Percentiles rank a stretch among this genome's conserved stretches.
Evolutionary conservation across 139 green algal genomes (phyloP).

Genomic region (Deuterostichococcus epilithicus): DNA sequence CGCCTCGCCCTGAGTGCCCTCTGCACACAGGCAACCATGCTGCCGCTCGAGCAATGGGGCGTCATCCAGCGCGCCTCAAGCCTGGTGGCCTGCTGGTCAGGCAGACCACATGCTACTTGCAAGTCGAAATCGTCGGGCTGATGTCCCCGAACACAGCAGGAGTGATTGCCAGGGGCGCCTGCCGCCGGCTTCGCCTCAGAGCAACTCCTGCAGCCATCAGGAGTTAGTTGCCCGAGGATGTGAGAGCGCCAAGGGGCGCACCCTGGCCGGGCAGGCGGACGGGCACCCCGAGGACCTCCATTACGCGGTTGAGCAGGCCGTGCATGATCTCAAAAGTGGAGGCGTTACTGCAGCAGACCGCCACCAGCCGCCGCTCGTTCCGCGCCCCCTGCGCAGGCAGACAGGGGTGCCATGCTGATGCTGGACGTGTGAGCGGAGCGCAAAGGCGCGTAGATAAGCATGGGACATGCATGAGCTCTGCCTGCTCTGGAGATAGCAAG

Average conservation of each 20-base stretch:
- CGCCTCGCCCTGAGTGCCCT: not conserved
- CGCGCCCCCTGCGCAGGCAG: slow-evolving; percentile 63
- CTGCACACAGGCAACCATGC: not conserved
- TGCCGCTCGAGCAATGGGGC: not conserved
- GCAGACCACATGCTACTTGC: too few species aligned
- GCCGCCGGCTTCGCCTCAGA: too few species aligned
- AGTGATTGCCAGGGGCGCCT: not conserved
- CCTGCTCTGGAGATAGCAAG: too few species aligned
- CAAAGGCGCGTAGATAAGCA: too few species aligned
- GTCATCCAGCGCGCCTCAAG: too few species aligned
- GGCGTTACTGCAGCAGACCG: slow-evolving; percentile 73
- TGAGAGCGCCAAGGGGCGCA: slow-evolving; percentile 3
- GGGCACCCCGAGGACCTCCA: slow-evolving; percentile 88
- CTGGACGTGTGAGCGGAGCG: too few species aligned
- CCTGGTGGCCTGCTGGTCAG: too few species aligned
- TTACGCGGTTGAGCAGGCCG: slow-evolving; percentile 93
- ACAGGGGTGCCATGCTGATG: not conserved
- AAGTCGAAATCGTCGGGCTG: too few species aligned
- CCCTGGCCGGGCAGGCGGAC: slow-evolving; percentile 23
- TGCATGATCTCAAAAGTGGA: slow-evolving; percentile 93
- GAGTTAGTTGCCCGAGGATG: too few species aligned
- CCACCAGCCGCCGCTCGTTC: slow-evolving; percentile 87
- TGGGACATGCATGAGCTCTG: too few species aligned
- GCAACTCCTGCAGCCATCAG: too few species aligned
- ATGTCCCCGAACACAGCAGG: not conserved